Percentiles rank a stretch among this genome's conserved stretches.
Conservation (phyloP, 805 yeast genomes). For the Candida sonorensis region DNA sequence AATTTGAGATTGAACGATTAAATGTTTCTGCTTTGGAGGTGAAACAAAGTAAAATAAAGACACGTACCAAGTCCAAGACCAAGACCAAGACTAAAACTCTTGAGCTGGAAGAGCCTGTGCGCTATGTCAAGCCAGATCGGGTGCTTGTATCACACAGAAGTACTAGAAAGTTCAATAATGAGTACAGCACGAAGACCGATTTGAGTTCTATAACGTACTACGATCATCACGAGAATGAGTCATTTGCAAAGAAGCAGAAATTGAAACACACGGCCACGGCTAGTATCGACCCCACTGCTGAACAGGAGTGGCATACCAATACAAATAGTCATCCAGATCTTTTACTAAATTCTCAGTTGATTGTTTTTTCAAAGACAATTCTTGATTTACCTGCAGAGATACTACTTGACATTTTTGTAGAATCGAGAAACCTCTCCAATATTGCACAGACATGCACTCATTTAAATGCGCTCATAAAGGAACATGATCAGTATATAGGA, state of each 20-base stretch:
- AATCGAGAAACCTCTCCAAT: constrained; percentile 8
- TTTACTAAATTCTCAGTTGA: too few relatives aligned
- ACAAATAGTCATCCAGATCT: too few relatives aligned
- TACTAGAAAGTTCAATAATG: background rate
- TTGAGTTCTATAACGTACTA: background rate
- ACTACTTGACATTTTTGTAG: constrained; percentile 9
- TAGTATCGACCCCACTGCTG: too few relatives aligned
- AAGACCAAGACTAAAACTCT: too few relatives aligned
- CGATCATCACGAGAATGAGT: background rate
- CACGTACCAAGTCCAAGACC: too few relatives aligned
- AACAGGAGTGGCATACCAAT: too few relatives aligned
- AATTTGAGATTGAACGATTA: constrained; percentile 1
- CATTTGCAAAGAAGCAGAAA: too few relatives aligned
- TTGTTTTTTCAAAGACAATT: too few relatives aligned
- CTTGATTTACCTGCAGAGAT: constrained; percentile 16
- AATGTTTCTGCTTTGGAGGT: too few relatives aligned
- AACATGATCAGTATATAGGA: constrained; percentile 5
- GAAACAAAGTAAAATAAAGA: too few relatives aligned
- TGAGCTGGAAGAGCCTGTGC: too few relatives aligned
- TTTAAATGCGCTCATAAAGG: constrained; percentile 5
- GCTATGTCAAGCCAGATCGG: constrained; percentile 1
- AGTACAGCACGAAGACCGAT: background rate
- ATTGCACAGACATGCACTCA: constrained; percentile 4
- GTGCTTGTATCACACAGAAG: background rate
- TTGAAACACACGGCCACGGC: too few relatives aligned